Base-by-base conservation (phyloP, 352 stramenopile genomes). In the Thraustochytrium striatum region DNA sequence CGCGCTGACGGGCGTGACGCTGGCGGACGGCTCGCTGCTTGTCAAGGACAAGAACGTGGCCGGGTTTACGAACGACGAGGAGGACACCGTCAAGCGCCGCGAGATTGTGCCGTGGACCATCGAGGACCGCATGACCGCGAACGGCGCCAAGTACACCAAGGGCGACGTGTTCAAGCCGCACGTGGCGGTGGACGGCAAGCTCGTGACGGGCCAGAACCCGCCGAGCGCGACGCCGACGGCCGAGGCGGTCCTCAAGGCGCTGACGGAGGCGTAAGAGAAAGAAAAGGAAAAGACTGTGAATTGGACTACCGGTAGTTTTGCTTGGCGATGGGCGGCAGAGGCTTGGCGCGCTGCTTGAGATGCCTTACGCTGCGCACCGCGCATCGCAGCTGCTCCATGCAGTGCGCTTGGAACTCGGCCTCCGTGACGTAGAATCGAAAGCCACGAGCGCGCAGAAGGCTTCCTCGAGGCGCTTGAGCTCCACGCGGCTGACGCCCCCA, bases 161-260 rank as follows among this genome's bases (percentile, higher is more conserved):
- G 85, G 79, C 7, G 85, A 84, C 65, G 78, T 87, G 78, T 91
- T 84, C 84, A 78, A 73, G 52, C 58, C 81, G 43, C 85, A 90
- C 33, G 83, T 86, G 50, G 85, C 82, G 58, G 82, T 87, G 5
- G 87, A 90, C 83, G 87, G 87, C 57, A 89, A 89, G 16, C 78
- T 91, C 59, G 79, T 90, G 28, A 91, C 87, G n/a, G 87, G 86
- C 47, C 87, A 91, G 78, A 91, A 91, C 83, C 87, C 87, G 33
- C 72, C 84, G 32, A 84, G 57, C 30, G 86, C 85, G 1, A 83
- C 84, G 2, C 81, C 50, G 25, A 83, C 78, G 38, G 86, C 86
- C 50, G 52, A 83, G 33, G 85, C 83, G 44, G 82, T 88, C 25
- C 78, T 89, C 62, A n/a, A n/a, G n/a, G n/a, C n/a, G n/a, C n/a